Conservation (phyloP, 306 rosid genomes). For the Lablab purpureus region DNA sequence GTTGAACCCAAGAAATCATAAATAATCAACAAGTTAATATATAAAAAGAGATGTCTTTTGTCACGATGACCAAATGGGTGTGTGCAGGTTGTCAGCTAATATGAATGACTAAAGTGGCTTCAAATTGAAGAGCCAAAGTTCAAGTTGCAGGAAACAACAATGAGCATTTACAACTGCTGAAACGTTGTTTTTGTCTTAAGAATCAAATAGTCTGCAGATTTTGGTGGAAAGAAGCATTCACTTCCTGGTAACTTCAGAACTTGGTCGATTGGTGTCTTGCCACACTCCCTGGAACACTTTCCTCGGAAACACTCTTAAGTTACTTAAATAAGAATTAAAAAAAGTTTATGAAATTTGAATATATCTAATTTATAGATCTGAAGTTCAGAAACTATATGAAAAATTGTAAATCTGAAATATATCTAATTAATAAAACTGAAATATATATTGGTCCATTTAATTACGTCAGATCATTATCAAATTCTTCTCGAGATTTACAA, state of each 20-base stretch:
- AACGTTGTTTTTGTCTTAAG: conserved; percentile 73
- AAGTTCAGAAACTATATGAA: conserved; percentile 36
- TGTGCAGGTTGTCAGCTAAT: conserved; percentile 96
- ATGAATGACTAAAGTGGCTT: conserved; percentile 88
- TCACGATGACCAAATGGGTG: conserved; percentile 82
- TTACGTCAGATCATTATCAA: conserved; percentile 25
- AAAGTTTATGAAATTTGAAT: conserved; percentile 42
- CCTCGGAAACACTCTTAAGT: conserved; percentile 40
- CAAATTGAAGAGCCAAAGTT: conserved; percentile 93
- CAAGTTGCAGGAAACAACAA: conserved; percentile 87
- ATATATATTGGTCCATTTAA: conserved; percentile 20
- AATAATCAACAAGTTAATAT: conserved; percentile 44
- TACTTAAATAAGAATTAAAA: conserved; percentile 27
- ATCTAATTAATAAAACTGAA: conserved; percentile 27
- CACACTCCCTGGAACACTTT: conserved; percentile 58
- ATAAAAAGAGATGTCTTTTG: conserved; percentile 68
- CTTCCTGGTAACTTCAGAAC: conserved; percentile 97
- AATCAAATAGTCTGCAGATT: conserved; percentile 68
- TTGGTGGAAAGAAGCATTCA: conserved; percentile 85
- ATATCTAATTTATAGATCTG: not conserved
- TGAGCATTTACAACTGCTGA: conserved; percentile 86
- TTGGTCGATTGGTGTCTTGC: conserved; percentile 88
- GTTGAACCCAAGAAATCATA: conserved; percentile 36
- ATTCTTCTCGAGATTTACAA: conserved; percentile 30
- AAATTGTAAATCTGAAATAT: conserved; percentile 42